Evolutionary conservation across 495 filamentous ascomycete species (phyloP).

Genomic region (Daldinia childiae): DNA sequence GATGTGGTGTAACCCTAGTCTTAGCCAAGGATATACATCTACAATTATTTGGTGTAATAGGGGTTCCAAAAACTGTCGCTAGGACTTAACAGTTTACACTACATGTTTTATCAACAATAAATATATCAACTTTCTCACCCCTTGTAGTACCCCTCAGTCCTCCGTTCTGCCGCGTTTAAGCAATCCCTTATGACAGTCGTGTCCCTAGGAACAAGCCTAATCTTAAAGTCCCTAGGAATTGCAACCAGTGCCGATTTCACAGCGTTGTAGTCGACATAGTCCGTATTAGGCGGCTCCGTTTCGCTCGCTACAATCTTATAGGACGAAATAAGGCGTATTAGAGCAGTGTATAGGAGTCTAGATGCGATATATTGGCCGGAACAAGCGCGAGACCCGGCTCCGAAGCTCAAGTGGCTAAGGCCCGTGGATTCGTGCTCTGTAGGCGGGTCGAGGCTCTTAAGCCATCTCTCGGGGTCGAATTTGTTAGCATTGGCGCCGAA

Average conservation of each 20-base stretch:
- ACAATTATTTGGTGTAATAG: too few relatives aligned
- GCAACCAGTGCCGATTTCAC: conserved; percentile 65
- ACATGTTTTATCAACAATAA: too few relatives aligned
- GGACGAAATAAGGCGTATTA: conserved; percentile 58
- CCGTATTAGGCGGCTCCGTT: conserved; percentile 60
- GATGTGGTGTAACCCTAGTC: not conserved
- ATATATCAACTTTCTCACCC: too few relatives aligned
- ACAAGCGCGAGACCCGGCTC: conserved; percentile 63
- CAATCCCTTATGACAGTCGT: conserved; percentile 42
- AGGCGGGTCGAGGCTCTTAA: conserved; percentile 51
- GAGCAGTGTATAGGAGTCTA: conserved; percentile 59
- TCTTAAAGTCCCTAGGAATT: conserved; percentile 64
- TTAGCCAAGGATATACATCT: not conserved
- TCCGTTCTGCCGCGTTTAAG: conserved; percentile 48
- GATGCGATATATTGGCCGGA: conserved; percentile 62
- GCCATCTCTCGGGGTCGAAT: conserved; percentile 66
- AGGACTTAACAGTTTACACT: too few relatives aligned
- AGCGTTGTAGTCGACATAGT: conserved; percentile 67
- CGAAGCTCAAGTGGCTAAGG: conserved; percentile 61
- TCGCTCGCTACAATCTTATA: conserved; percentile 64
- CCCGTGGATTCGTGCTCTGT: conserved; percentile 50
- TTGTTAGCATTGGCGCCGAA: conserved; percentile 59
- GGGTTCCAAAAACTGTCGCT: too few relatives aligned
- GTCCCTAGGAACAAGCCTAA: conserved; percentile 60
- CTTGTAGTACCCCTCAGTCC: conserved; percentile 57